Evolutionary conservation across 2,329 filamentous ascomycete genomes (phyloP), one percentile per base, ranked within the genome.

Genomic region (Aureobasidium sp.): DNA sequence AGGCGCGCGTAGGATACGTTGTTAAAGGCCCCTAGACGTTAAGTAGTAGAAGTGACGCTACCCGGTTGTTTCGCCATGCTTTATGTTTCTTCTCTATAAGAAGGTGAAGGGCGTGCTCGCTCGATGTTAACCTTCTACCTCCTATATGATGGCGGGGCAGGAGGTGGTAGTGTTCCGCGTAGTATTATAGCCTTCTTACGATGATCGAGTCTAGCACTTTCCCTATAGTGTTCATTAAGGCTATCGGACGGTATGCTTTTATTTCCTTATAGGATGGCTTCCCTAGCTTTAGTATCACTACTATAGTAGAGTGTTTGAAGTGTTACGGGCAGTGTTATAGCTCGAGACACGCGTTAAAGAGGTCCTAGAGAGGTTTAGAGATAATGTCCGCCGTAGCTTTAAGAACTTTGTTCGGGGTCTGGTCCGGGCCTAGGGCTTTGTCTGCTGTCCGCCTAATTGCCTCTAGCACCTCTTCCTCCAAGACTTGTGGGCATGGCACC

Each of bases 1-100:
- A 74, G 61, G 65, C 71, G 61, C 47, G 74, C 68, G 61, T 74
- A 74, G 29, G 64, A 73, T 15, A 77, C 72, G 17, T 75, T 65
- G 49, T 67, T 60, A 60, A 72, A 74, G 15, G 69, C 71, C 22
- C 68, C 66, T 2, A 67, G 24, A 73, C 63, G 63, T 74, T 67
- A 1, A 74, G 67, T 3, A 69, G 54, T 2, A 72, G 68, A n/a
- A 74, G 63, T 27, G 67, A 71, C n/a, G 65, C 69, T 4, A 73
- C 67, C 33, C 68, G 39, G 17, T 37, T 29, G 45, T 66, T 66
- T 37, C 42, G 29, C 67, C 60, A 72, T 54, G 63, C 64, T 57
- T 62, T 37, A 47, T 70, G 62, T 37, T 73, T 68, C 61, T 66
- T 64, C 52, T 70, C 61, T 7, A 67, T 65, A 11, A 73, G 54